Base-by-base conservation (phyloP, 2,329 filamentous ascomycete species). In the Ceratocystis albifundus region DNA sequence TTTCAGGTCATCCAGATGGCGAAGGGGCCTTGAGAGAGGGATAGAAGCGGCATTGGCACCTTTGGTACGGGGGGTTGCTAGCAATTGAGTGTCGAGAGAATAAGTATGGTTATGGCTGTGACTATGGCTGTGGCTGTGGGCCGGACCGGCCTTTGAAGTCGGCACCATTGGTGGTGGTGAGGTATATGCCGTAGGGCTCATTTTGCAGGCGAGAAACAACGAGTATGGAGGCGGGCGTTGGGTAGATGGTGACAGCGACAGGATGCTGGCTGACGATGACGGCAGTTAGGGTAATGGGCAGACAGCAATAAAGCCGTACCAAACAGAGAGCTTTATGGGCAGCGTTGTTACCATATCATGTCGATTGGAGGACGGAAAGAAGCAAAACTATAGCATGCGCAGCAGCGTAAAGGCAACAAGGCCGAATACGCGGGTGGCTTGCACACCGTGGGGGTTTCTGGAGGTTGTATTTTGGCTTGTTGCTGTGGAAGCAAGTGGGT, bases 1-100 rank as follows among this genome's bases (percentile, higher is more conserved):
- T 28, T 78, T 76, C 48, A 84, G 73, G 71, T 84, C 82, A 68
- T 82, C 78, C 70, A 84, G 80, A 70, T 84, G 82, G 20, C 79
- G 78, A 25, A 82, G 74, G 20, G 77, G 55, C 10, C 55, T 53
- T 15, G 48, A 12, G 15, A 28, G 17, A 36, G 55, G 55, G 30
- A 30, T 12, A 7, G 22, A 7, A 15, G 62, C 69, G 69, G 72
- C 73, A 70, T 73, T 72, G 32, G 70, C 71, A 46, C 71, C 71
- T 62, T 70, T 69, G 67, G 71, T 71, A 69, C 71, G 71, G 41
- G 72, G 68, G 59, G 74, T 71, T 66, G 73, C 71, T 63, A 70
- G 71, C 67, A 73, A 70, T 68, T 71, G 71, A 66, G 71, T 70
- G 70, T 74, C 71, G 68, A 70, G 69, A 67, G 74, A 74, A 71